Base-by-base conservation (phyloP, 2,329 filamentous ascomycete genomes). In the Ophiostoma populinum region DNA sequence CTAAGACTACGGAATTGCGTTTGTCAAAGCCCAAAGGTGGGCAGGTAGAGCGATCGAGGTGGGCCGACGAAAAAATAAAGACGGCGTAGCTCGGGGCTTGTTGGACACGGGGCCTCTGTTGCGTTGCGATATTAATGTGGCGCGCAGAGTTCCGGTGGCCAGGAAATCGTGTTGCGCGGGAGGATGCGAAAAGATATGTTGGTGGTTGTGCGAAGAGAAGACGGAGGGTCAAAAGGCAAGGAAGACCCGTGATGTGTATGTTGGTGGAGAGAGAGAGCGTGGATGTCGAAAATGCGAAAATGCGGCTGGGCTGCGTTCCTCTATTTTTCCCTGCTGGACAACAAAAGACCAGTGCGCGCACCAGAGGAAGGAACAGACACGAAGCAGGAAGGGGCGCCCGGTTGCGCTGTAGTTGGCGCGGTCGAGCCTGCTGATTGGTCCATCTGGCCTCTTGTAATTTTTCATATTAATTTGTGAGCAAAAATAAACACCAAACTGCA, bases 211-310 rank as follows among this genome's bases (percentile, higher is more conserved):
- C 21, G 22, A 8, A 16, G 17, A 25, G 12, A n/a, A 20, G 30
- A 19, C 31, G 21, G 24, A 21, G 12, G 12, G 9, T 28, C 2
- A 11, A 19, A 15, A 15, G 13, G 26, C 7, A 17, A 7, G 5
- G 26, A 17, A 8, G 26, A 6, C 34, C 29, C 37, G 31, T 40
- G 38, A 34, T 41, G 32, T 24, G 32, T 24, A n/a, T 22, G 20
- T 27, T 22, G 33, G 34, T 26, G 35, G 17, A 36, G 18, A 29
- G 18, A 24, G 19, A 32, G 39, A 28, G 32, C 27, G 33, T 38
- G 30, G 33, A 42, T 35, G 38, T 40, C 30, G 37, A 42, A 43
- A 43, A 36, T 45, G 38, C 30, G 37, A 42, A 43, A 43, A 36
- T 45, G 38, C 39, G 43, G 43, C 39, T 40, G 38, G 40, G 34